phyloP scores from a whole-genome alignment of 148 eudicot species.

The Mesembryanthemum crystallinum region DNA sequence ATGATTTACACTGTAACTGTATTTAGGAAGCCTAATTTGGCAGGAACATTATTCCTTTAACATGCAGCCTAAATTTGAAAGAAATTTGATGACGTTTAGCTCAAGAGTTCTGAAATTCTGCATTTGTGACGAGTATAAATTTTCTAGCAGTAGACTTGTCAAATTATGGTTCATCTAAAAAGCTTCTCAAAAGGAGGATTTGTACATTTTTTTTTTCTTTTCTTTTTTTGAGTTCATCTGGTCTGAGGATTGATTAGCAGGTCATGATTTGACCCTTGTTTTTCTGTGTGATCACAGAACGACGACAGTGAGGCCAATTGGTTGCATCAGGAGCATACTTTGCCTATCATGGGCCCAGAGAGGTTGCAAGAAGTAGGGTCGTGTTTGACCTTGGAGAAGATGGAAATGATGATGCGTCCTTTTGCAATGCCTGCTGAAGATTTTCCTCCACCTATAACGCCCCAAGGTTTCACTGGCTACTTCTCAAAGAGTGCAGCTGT shows the following conservation, averaged over 20 bases:
- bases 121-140: no score
- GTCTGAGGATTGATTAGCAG: not conserved
- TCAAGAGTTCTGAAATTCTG: no score
- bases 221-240: no score
- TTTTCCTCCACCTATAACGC: constrained; percentile 77
- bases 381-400: constrained; percentile 66
- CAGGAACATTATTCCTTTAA: no score
- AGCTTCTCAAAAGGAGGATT: no score
- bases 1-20: no score
- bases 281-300: constrained; percentile 39
- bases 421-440: constrained; percentile 99
- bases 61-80: no score
- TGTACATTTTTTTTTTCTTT: no score
- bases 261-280: not conserved
- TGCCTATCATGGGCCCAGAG: constrained; percentile 97
- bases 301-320: constrained; percentile 65
- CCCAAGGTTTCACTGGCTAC: constrained; percentile 86
- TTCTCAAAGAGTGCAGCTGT: constrained; percentile 91
- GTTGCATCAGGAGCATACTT: constrained; percentile 88
- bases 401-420: constrained; percentile 80
- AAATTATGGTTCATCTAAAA: no score
- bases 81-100: no score
- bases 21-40: no score
- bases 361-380: constrained; percentile 89
- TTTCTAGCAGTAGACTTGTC: no score